phyloP scores from a whole-genome alignment of 78 protist species.

The Polysphondylium violaceum region DNA sequence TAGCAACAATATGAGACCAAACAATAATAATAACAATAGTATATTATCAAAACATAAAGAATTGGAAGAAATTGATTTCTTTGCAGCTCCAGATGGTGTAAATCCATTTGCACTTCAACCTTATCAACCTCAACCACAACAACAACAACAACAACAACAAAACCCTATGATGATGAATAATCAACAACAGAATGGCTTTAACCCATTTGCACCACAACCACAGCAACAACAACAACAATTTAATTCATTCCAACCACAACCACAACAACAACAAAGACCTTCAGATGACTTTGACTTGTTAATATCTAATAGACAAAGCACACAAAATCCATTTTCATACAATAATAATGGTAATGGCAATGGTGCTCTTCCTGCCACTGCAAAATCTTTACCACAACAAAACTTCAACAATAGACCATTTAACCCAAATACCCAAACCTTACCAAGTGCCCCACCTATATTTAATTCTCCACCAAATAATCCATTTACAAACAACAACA shows the following conservation, averaged over 20 bases:
- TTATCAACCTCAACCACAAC: constrained; percentile 18
- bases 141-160: background rate
- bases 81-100: constrained; percentile 33
- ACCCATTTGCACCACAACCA: background rate
- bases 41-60: constrained; percentile 23
- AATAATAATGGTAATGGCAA: background rate
- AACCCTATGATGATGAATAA: background rate
- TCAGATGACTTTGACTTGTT: constrained; percentile 1
- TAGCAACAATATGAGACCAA: background rate
- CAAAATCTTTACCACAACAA: constrained; percentile 27
- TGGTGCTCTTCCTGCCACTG: background rate
- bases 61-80: constrained; percentile 47
- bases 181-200: background rate
- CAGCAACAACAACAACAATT: constrained; percentile 13
- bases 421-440: background rate
- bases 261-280: constrained; percentile 12
- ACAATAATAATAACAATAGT: too few species aligned
- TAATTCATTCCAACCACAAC: constrained; percentile 20
- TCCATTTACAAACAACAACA: constrained; percentile 3
- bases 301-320: constrained; percentile 4
- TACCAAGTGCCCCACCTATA: background rate
- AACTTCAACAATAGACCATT: background rate
- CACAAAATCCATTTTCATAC: constrained; percentile 1
- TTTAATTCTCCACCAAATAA: background rate
- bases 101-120: constrained; percentile 27